phyloP scores from a whole-genome alignment of 2,329 filamentous ascomycete species.

The Botrytis aclada region DNA sequence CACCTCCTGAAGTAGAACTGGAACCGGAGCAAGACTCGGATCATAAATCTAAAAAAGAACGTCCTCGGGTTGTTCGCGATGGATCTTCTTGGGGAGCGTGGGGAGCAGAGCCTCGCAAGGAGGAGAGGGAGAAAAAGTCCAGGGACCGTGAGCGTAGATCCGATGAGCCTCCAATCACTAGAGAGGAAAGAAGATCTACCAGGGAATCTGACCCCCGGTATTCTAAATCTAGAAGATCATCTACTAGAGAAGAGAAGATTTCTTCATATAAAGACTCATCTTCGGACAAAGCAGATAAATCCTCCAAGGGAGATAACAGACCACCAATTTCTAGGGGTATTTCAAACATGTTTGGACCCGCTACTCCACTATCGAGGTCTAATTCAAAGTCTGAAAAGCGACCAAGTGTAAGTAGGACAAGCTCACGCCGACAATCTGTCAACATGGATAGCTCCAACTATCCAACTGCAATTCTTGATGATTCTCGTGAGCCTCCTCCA shows the following conservation, averaged over 20 bases:
- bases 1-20: slow-evolving; percentile 36
- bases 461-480: slow-evolving; percentile 70
- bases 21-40: slow-evolving; percentile 47
- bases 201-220: slow-evolving; percentile 51
- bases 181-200: slow-evolving; percentile 40
- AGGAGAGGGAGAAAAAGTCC: slow-evolving; percentile 40
- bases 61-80: slow-evolving; percentile 69
- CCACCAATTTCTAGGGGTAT: slow-evolving; percentile 46
- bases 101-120: slow-evolving; percentile 51
- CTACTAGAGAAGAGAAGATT: slow-evolving; percentile 61
- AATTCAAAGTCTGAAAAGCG: slow-evolving; percentile 67
- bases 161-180: slow-evolving; percentile 20
- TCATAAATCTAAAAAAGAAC: slow-evolving; percentile 68
- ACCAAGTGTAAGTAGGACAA: slow-evolving; percentile 51
- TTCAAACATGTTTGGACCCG: slow-evolving; percentile 65
- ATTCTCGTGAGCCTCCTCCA: slow-evolving; percentile 47
- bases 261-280: slow-evolving; percentile 64
- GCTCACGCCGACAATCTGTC: slow-evolving; percentile 65
- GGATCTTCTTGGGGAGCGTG: slow-evolving; percentile 73
- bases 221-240: slow-evolving; percentile 55
- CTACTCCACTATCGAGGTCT: slow-evolving; percentile 64
- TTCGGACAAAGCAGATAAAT: slow-evolving; percentile 54
- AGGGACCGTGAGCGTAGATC: slow-evolving; percentile 35
- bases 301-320: slow-evolving; percentile 39
- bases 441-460: slow-evolving; percentile 60